A percentile compares a stretch with the other conserved stretches of the same genome.
Conservation (phyloP, 2,329 filamentous ascomycete species). For the Cytospora mali region DNA sequence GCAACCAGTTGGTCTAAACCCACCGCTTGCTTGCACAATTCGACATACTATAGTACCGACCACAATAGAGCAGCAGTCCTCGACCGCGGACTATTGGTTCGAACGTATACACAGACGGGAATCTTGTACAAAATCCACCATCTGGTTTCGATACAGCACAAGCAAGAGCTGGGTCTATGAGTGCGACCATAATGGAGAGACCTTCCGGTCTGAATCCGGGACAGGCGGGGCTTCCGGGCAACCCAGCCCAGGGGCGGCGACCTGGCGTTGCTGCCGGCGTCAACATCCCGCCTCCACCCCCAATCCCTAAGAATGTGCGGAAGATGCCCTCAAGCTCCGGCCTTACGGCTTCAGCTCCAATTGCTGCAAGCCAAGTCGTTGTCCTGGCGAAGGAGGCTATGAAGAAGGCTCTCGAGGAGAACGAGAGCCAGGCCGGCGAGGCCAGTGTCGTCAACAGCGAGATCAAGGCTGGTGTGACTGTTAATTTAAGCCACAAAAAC, state of each 20-base stretch:
- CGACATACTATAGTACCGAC: conserved; percentile 6
- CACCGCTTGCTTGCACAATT: conserved; percentile 10
- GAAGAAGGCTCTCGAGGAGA: conserved; percentile 66
- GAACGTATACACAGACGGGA: not conserved
- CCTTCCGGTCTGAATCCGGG: conserved; percentile 30
- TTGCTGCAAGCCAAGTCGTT: conserved; percentile 66
- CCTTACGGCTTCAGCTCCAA: conserved; percentile 53
- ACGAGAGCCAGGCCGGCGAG: conserved; percentile 64
- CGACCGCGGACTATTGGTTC: conserved; percentile 11
- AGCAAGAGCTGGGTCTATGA: conserved; percentile 20
- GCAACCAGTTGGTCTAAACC: conserved; percentile 24
- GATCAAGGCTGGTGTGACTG: conserved; percentile 71
- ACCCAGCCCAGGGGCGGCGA: conserved; percentile 41
- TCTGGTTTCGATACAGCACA: conserved; percentile 2
- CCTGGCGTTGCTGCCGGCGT: conserved; percentile 36
- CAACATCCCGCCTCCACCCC: conserved; percentile 47
- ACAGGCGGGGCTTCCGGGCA: conserved; percentile 40
- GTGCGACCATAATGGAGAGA: conserved; percentile 30
- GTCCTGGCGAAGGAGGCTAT: conserved; percentile 68
- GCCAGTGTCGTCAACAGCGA: conserved; percentile 61
- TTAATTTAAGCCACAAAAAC: conserved; percentile 75
- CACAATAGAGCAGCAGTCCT: not conserved
- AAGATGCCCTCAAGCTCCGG: conserved; percentile 50
- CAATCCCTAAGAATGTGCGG: conserved; percentile 49
- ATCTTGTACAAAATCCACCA: conserved; percentile 6